Evolutionary conservation across 75 land plant species (phyloP).

Genomic region (Pseudotsuga menziesii): DNA sequence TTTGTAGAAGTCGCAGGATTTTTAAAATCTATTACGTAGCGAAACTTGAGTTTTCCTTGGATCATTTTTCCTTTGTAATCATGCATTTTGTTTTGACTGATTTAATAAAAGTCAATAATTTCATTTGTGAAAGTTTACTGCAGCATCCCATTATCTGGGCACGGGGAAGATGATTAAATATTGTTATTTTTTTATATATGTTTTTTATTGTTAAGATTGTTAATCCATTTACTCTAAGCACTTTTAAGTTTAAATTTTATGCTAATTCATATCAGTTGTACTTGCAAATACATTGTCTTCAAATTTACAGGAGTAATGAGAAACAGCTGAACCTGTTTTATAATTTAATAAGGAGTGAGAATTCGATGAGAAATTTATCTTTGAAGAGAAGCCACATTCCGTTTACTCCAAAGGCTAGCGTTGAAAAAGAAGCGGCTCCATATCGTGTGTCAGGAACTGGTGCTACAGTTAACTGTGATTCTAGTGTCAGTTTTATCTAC

Average conservation of each 20-base stretch:
- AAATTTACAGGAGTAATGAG: conserved; percentile 48
- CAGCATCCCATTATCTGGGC: background rate
- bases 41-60: background rate
- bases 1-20: background rate
- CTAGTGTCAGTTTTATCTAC: conserved; percentile 58
- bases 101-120: background rate
- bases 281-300: background rate
- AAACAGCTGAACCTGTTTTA: conserved; percentile 52
- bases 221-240: background rate
- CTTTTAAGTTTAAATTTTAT: background rate
- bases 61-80: background rate
- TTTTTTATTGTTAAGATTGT: background rate
- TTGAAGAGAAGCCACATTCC: conserved; percentile 36
- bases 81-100: background rate
- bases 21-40: background rate
- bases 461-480: conserved; percentile 53
- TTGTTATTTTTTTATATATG: no score
- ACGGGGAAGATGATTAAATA: background rate
- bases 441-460: conserved; percentile 64
- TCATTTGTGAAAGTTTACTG: background rate
- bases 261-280: background rate
- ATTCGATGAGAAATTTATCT: conserved; percentile 35
- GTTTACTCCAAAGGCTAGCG: conserved; percentile 9
- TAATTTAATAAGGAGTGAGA: conserved; percentile 62
- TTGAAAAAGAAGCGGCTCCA: conserved; percentile 4